Evolutionary conservation across 202 grass and related monocot species (phyloP).

Genomic region (Hordeum pubiflorum): DNA sequence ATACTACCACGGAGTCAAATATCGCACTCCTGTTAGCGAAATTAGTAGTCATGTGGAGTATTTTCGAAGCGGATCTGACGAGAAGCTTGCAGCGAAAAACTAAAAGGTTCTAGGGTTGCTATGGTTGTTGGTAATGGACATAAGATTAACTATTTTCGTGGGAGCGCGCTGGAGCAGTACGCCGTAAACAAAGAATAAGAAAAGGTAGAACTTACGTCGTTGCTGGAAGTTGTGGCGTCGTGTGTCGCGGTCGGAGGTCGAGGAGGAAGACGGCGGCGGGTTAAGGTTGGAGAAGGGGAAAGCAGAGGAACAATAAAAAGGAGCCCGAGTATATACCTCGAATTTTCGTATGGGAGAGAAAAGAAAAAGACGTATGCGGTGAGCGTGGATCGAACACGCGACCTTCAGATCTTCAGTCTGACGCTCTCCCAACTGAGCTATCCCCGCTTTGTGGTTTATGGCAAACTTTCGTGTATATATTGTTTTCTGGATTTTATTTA

Average conservation of each 20-base stretch:
- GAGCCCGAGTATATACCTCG: neutral
- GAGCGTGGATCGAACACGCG: constrained; percentile 54
- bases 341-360: neutral
- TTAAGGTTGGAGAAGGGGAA: neutral
- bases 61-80: neutral
- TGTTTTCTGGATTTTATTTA: too few relatives aligned
- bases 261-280: neutral
- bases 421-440: constrained; percentile 66
- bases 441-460: neutral
- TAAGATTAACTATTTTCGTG: neutral
- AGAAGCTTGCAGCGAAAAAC: neutral
- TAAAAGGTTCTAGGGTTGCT: neutral
- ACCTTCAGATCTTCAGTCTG: constrained; percentile 67
- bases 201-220: neutral
- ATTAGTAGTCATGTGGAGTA: neutral
- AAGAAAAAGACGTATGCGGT: neutral
- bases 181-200: neutral
- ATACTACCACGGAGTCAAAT: neutral
- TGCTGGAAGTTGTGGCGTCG: neutral
- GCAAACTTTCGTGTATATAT: too few relatives aligned
- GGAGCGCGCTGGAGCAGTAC: neutral
- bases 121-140: neutral
- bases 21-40: neutral
- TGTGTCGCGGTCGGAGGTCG: neutral
- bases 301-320: neutral